These are phyloP conservation scores for Onygenales sp. DNA, from an alignment of 2,329 filamentous ascomycete species.

Conservation along the genomic window DNA sequence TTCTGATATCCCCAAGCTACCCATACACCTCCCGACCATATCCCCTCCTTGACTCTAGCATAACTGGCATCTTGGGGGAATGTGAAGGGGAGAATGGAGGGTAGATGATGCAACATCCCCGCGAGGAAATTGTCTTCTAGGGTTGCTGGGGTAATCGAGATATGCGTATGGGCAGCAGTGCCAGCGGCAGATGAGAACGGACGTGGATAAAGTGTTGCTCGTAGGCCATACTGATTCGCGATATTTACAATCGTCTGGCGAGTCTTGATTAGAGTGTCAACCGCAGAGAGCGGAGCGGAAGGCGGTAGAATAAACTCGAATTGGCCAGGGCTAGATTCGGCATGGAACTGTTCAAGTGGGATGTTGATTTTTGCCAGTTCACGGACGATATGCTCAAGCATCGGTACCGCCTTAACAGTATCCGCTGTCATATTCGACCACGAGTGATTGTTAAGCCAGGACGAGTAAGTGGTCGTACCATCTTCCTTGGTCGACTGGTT, in stretches of 20 bases:
- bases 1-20: constrained; percentile 67
- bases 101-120: constrained; percentile 57
- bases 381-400: constrained; percentile 57
- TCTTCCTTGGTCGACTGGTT: constrained; percentile 31
- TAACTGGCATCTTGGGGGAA: constrained; percentile 60
- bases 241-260: constrained; percentile 59
- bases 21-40: constrained; percentile 71
- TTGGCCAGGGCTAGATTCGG: constrained; percentile 64
- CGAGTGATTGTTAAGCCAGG: constrained; percentile 55
- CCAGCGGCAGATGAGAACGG: constrained; percentile 51
- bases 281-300: constrained; percentile 53
- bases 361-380: constrained; percentile 54
- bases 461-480: constrained; percentile 25
- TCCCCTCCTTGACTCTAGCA: constrained; percentile 56
- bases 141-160: constrained; percentile 50
- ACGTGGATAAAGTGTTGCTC: constrained; percentile 65
- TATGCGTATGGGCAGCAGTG: constrained; percentile 60
- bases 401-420: constrained; percentile 45
- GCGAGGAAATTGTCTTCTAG: constrained; percentile 59
- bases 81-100: constrained; percentile 58
- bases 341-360: constrained; percentile 61
- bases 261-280: constrained; percentile 62
- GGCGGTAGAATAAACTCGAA: constrained; percentile 67
- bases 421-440: constrained; percentile 61
- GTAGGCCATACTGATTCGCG: constrained; percentile 52